A percentile compares a stretch with the other conserved stretches of the same genome.
These are phyloP conservation scores for Solanum hybrid DNA, from an alignment of 305 asterid species.

Conservation along the genomic window DNA sequence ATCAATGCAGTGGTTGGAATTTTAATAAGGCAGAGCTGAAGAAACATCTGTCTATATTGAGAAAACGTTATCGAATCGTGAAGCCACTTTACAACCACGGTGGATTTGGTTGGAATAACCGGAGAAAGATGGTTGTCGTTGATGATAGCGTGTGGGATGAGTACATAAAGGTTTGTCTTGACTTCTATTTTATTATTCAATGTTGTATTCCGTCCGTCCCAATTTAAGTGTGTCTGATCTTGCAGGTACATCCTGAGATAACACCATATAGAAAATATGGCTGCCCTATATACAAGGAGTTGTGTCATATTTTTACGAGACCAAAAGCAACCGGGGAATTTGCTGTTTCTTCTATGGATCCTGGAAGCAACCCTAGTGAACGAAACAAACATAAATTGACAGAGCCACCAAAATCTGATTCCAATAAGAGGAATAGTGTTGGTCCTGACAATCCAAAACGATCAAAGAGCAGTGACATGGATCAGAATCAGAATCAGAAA, in stretches of 20 bases:
- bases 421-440: neutral
- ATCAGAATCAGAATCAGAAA: neutral
- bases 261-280: neutral
- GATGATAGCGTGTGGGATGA: too few relatives aligned
- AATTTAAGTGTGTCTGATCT: neutral
- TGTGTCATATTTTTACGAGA: neutral
- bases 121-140: neutral
- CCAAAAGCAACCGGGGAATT: neutral
- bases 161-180: neutral
- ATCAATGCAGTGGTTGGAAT: neutral
- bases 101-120: constrained; percentile 2
- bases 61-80: neutral
- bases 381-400: neutral
- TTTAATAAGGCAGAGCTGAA: neutral
- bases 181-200: neutral
- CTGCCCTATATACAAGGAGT: neutral
- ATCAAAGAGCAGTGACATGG: neutral
- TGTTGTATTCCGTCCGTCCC: neutral
- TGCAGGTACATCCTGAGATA: neutral
- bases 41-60: neutral
- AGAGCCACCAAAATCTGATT: neutral
- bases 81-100: neutral
- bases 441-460: neutral
- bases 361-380: neutral
- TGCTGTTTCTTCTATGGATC: neutral